Evolutionary conservation across 1,139 yeast genomes (phyloP).

Genomic region (Yamadazyma triangularis): DNA sequence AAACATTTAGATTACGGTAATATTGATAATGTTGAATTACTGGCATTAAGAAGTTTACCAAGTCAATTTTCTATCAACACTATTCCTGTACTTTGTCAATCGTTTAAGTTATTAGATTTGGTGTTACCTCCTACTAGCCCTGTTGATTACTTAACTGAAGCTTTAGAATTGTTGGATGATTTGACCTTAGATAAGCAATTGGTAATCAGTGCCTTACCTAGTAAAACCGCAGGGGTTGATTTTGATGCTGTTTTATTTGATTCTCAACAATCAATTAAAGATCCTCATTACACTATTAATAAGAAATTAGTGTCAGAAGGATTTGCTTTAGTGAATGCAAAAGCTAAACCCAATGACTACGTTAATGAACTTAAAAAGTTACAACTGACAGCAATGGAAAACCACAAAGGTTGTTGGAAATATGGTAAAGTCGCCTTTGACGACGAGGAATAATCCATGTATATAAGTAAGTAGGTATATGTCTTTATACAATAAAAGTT

Average conservation of each 20-base stretch:
- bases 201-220: conserved; percentile 52
- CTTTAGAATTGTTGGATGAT: conserved; percentile 55
- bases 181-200: conserved; percentile 51
- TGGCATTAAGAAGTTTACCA: conserved; percentile 54
- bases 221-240: conserved; percentile 34
- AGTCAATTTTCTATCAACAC: conserved; percentile 38
- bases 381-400: conserved; percentile 46
- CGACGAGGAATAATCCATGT: too few species aligned
- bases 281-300: conserved; percentile 61
- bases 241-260: conserved; percentile 56
- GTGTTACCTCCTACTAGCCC: conserved; percentile 58
- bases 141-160: conserved; percentile 56
- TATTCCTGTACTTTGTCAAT: conserved; percentile 55
- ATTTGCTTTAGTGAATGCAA: conserved; percentile 55
- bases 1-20: conserved; percentile 67
- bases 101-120: conserved; percentile 54
- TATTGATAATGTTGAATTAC: conserved; percentile 42
- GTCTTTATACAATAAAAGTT: too few species aligned
- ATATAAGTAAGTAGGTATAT: too few species aligned
- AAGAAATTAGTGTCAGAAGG: conserved; percentile 60
- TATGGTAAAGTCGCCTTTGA: conserved; percentile 73
- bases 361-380: conserved; percentile 37
- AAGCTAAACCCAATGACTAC: conserved; percentile 30
- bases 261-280: conserved; percentile 52
- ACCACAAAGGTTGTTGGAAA: conserved; percentile 73